Conservation (phyloP, 495 filamentous ascomycete genomes). For the Penicillium egyptiacum region DNA sequence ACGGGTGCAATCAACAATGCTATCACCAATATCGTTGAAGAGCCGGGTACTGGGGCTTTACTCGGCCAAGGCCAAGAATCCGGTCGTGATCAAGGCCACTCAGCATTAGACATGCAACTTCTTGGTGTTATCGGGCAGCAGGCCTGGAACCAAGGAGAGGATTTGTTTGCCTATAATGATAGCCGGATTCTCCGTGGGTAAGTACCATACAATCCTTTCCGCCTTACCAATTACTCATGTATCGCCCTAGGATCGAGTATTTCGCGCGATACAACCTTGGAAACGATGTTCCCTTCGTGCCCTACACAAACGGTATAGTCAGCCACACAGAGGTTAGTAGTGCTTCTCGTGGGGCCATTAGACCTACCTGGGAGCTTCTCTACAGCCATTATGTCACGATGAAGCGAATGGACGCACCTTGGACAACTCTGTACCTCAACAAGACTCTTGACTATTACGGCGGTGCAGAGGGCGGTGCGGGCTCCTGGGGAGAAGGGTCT, state of each 20-base stretch:
- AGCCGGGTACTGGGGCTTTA: conserved; percentile 13
- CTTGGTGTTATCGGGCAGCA: conserved; percentile 4
- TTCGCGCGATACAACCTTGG: conserved; percentile 60
- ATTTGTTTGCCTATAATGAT: conserved; percentile 1
- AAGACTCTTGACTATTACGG: background rate
- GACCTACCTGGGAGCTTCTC: background rate
- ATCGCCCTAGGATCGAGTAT: conserved; percentile 55
- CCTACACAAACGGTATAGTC: background rate
- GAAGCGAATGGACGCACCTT: background rate
- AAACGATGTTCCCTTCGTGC: conserved; percentile 12
- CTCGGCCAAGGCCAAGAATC: conserved; percentile 36
- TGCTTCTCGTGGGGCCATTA: background rate
- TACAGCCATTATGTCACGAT: background rate
- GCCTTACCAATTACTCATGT: background rate
- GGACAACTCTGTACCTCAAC: background rate
- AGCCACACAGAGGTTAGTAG: background rate
- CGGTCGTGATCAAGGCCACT: conserved; percentile 40
- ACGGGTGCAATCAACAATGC: conserved; percentile 34
- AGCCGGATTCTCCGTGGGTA: conserved; percentile 5
- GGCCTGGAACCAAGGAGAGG: conserved; percentile 4
- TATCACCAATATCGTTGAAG: conserved; percentile 26
- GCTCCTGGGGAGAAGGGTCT: background rate
- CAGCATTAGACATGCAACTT: conserved; percentile 1
- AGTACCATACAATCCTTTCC: background rate
- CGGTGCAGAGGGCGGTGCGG: background rate